Conservation (phyloP, 1,284 basidiomycete species). For the Ganoderma multipileum region DNA sequence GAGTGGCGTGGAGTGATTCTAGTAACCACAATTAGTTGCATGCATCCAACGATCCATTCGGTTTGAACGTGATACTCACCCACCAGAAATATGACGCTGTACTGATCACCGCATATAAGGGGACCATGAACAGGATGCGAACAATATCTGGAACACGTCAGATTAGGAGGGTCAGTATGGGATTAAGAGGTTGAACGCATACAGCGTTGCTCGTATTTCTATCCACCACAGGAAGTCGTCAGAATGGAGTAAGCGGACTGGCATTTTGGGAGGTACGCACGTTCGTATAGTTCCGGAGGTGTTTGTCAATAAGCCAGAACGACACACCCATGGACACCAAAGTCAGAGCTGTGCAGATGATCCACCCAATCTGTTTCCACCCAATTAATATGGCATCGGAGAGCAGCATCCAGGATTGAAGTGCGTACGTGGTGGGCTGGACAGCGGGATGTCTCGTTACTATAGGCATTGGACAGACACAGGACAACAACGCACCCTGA, state of each 20-base stretch:
- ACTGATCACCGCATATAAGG: constrained; percentile 75
- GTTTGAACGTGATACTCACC: constrained; percentile 47
- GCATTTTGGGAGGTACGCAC: constrained; percentile 42
- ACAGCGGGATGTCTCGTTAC: constrained; percentile 8
- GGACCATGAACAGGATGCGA: constrained; percentile 81
- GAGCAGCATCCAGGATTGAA: not conserved
- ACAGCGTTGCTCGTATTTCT: constrained; percentile 78
- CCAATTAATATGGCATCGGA: not conserved
- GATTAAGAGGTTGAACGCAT: constrained; percentile 29
- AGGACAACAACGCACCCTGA: constrained; percentile 51
- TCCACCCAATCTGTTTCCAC: constrained; percentile 69
- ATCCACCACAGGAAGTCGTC: constrained; percentile 1
- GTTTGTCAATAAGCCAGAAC: constrained; percentile 75
- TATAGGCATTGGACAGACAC: constrained; percentile 10
- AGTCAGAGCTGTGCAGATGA: constrained; percentile 69
- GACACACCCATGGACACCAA: constrained; percentile 61
- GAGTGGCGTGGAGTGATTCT: constrained; percentile 71
- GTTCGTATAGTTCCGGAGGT: constrained; percentile 77
- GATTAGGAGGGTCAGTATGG: not conserved
- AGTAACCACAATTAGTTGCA: not conserved
- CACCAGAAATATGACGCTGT: constrained; percentile 77
- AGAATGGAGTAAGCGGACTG: constrained; percentile 8
- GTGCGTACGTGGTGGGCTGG: constrained; percentile 56
- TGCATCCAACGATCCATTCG: constrained; percentile 11
- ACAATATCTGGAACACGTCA: constrained; percentile 58